Conservation (phyloP, 306 rosid species). For the Alnus rubra region DNA sequence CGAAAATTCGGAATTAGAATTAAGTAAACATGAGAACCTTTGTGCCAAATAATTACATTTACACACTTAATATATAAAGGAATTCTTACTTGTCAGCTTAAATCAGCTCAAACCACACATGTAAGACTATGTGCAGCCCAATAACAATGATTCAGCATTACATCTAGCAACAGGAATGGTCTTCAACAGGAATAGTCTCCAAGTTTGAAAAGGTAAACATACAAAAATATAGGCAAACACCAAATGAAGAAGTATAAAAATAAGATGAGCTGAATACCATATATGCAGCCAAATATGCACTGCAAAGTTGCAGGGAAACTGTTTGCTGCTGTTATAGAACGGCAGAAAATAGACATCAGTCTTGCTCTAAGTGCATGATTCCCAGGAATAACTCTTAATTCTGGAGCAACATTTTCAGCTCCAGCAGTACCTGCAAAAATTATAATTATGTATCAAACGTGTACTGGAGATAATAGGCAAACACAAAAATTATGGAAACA, state of each 20-base stretch:
- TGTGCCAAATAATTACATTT: background rate
- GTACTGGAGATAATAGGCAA: background rate
- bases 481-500: background rate
- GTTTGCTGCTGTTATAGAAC: conserved; percentile 88
- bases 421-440: conserved; percentile 64
- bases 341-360: conserved; percentile 90
- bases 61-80: background rate
- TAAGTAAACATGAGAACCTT: background rate
- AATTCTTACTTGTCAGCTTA: background rate
- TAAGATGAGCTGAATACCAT: conserved; percentile 52
- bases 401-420: conserved; percentile 57
- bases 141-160: background rate
- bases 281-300: conserved; percentile 93
- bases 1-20: background rate
- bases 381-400: conserved; percentile 75
- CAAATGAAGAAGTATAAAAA: conserved; percentile 14
- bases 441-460: conserved; percentile 24
- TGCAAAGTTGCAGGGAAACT: conserved; percentile 93
- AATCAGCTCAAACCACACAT: background rate
- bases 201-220: background rate
- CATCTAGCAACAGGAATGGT: background rate
- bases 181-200: background rate
- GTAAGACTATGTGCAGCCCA: background rate
- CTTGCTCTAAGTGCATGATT: conserved; percentile 72
- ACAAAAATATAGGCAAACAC: conserved; percentile 22